These are phyloP conservation scores for Colletotrichum falcatum DNA, from an alignment of 2,329 filamentous ascomycete species.

Conservation along the genomic window DNA sequence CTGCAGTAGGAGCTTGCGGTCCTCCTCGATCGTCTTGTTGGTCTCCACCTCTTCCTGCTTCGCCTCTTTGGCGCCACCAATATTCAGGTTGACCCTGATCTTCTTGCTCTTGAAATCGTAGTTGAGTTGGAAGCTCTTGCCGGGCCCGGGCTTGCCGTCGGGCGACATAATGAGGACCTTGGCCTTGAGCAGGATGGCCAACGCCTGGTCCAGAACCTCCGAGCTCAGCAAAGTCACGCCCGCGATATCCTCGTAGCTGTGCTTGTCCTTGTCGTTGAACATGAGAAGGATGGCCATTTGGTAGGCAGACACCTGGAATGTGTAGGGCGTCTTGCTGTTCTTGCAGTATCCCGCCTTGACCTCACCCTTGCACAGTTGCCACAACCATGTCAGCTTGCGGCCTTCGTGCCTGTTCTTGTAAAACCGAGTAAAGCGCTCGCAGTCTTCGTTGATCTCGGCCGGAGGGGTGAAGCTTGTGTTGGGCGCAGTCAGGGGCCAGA, in stretches of 20 bases:
- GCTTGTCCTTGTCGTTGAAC: conserved; percentile 90
- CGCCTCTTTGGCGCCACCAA: conserved; percentile 93
- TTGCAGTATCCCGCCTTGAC: conserved; percentile 94
- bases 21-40: conserved; percentile 99
- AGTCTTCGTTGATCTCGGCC: conserved; percentile 84
- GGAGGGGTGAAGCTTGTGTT: conserved; percentile 91
- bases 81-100: conserved; percentile 95
- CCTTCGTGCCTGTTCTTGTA: conserved; percentile 98
- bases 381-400: conserved; percentile 96
- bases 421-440: conserved; percentile 89
- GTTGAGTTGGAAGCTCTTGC: conserved; percentile 87
- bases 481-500: conserved; percentile 93
- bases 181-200: conserved; percentile 90
- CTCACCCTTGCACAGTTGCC: conserved; percentile 98
- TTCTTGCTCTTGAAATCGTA: conserved; percentile 99
- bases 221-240: conserved; percentile 82
- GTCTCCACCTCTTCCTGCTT: conserved; percentile 98
- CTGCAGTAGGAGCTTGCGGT: conserved; percentile 95
- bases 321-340: conserved; percentile 89
- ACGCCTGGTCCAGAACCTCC: conserved; percentile 87
- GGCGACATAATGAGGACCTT: conserved; percentile 84
- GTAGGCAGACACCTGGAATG: conserved; percentile 96
- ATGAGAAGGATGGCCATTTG: conserved; percentile 96
- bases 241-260: conserved; percentile 89
- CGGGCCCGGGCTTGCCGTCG: conserved; percentile 80